Evolutionary conservation across 352 stramenopile species (phyloP).

Genomic region (Phytopythium chamaehyphon): DNA sequence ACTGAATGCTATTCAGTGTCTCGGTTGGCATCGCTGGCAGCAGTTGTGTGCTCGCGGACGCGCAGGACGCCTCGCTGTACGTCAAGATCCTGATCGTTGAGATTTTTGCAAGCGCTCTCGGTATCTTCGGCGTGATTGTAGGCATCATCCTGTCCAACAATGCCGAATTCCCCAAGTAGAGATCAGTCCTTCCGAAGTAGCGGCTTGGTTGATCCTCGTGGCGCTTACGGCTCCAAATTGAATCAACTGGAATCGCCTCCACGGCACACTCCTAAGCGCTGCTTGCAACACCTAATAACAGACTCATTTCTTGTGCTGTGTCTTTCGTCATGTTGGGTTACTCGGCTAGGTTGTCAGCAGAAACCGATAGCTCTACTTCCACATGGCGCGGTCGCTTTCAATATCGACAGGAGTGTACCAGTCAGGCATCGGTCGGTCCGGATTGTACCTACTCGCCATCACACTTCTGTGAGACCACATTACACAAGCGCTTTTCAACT

Average conservation of each 20-base stretch:
- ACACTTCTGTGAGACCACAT: not conserved
- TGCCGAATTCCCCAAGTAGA: conserved; percentile 90
- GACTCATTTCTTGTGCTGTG: too few relatives aligned
- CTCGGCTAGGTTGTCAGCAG: too few relatives aligned
- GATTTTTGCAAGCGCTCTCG: conserved; percentile 99
- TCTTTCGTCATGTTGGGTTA: too few relatives aligned
- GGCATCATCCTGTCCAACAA: conserved; percentile 99
- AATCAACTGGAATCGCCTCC: too few relatives aligned
- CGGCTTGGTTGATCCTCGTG: not conserved
- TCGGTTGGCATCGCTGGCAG: conserved; percentile 98
- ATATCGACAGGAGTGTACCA: conserved; percentile 84
- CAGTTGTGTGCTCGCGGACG: conserved; percentile 97
- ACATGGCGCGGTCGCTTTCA: conserved; percentile 80
- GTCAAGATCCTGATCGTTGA: conserved; percentile 99
- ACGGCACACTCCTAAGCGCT: too few relatives aligned
- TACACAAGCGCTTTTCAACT: not conserved
- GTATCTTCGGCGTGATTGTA: conserved; percentile 99
- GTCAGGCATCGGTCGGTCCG: conserved; percentile 54
- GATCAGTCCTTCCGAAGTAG: not conserved
- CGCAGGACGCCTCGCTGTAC: conserved; percentile 97
- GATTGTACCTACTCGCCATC: conserved; percentile 59
- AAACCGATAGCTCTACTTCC: conserved; percentile 53
- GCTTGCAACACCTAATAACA: too few relatives aligned
- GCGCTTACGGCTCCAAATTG: not conserved
- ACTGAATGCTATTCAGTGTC: conserved; percentile 54